These are phyloP conservation scores for Fusarium solani-melongenae DNA, from an alignment of 2,329 filamentous ascomycete genomes.

Conservation along the genomic window DNA sequence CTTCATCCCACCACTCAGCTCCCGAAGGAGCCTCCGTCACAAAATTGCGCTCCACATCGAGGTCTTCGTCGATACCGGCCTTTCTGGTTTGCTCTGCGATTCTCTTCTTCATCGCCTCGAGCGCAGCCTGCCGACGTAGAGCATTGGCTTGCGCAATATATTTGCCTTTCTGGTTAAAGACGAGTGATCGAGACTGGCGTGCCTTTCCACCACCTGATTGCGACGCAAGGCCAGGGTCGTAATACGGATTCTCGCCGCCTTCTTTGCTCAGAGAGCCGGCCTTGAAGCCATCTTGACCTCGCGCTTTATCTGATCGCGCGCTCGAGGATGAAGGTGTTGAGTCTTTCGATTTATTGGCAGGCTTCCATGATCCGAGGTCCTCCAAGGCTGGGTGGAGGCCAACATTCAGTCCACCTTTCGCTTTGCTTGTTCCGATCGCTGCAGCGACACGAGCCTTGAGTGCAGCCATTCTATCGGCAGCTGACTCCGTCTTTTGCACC, in stretches of 20 bases:
- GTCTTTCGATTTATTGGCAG: conserved; percentile 52
- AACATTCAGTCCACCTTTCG: conserved; percentile 77
- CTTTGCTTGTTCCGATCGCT: conserved; percentile 71
- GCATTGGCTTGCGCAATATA: conserved; percentile 96
- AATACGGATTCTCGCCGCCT: conserved; percentile 76
- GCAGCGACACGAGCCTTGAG: conserved; percentile 84
- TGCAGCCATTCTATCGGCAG: conserved; percentile 76
- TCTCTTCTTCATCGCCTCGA: conserved; percentile 94
- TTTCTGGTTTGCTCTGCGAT: conserved; percentile 89
- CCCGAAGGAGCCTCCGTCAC: conserved; percentile 85
- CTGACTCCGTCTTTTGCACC: conserved; percentile 66
- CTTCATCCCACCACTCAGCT: conserved; percentile 98
- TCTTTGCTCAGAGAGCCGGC: conserved; percentile 27
- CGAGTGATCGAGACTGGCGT: conserved; percentile 78
- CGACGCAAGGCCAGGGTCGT: conserved; percentile 74
- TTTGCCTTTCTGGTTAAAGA: conserved; percentile 97
- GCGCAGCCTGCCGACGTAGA: conserved; percentile 83
- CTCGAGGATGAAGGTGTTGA: conserved; percentile 29
- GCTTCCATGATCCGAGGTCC: conserved; percentile 62
- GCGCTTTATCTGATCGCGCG: conserved; percentile 26
- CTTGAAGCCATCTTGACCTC: conserved; percentile 30
- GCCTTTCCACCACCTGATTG: conserved; percentile 68
- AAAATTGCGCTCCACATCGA: conserved; percentile 90
- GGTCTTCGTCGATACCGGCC: conserved; percentile 92
- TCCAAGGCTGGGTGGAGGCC: conserved; percentile 82